phyloP scores from a whole-genome alignment of 2,329 filamentous ascomycete species.

The Ophiostoma himal-ulmi region DNA sequence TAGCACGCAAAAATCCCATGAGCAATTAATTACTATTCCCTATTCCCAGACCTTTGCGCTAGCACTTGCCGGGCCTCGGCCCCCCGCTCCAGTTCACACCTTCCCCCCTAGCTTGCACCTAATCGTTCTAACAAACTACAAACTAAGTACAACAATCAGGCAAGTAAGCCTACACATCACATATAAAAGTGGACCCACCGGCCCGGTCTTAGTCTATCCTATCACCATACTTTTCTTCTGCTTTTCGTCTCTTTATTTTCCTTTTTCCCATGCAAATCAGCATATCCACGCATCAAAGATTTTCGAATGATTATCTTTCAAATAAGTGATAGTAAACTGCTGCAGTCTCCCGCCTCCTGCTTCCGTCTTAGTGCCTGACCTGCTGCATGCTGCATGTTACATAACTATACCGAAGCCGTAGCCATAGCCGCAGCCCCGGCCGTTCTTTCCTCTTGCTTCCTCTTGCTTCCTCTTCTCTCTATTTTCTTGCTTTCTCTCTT shows the following conservation, averaged over 20 bases:
- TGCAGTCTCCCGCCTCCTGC: background rate
- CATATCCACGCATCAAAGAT: background rate
- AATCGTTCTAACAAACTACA: too few relatives aligned
- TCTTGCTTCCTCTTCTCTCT: background rate
- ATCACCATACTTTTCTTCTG: background rate
- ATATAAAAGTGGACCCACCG: background rate
- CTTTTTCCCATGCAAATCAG: background rate
- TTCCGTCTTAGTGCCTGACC: background rate
- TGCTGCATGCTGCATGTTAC: background rate
- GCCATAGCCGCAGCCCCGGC: constrained; percentile 3
- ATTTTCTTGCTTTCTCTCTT: background rate
- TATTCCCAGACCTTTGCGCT: background rate
- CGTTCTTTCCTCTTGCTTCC: background rate
- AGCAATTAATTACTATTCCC: background rate
- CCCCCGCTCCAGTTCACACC: constrained; percentile 5
- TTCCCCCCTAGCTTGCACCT: background rate
- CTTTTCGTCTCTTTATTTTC: background rate
- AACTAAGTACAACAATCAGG: background rate
- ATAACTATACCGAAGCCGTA: background rate
- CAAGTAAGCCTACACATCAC: background rate
- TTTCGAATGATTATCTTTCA: too few relatives aligned
- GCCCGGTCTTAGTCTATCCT: background rate
- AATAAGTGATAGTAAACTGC: background rate
- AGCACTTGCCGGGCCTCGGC: constrained; percentile 9
- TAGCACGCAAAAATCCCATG: background rate